These are phyloP conservation scores for Phytophthora pseudosyringae DNA, from an alignment of 352 stramenopile genomes.

Conservation along the genomic window DNA sequence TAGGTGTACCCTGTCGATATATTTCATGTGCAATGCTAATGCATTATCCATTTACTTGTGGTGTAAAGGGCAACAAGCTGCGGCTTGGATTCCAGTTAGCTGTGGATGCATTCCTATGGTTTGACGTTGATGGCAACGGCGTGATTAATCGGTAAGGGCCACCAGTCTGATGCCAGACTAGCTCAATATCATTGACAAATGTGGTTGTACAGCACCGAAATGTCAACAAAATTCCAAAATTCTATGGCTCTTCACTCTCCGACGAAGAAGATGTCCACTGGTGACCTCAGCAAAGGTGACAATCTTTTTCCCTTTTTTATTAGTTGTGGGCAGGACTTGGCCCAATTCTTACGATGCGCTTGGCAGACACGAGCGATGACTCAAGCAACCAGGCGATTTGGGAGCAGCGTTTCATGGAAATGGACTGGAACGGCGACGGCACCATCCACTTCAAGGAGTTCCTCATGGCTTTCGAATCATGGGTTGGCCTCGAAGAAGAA, in stretches of 20 bases:
- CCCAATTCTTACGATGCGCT: background rate
- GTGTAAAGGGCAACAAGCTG: slow-evolving; percentile 76
- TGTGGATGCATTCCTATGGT: slow-evolving; percentile 87
- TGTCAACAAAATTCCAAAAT: slow-evolving; percentile 62
- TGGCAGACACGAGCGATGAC: slow-evolving; percentile 37
- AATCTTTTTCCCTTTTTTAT: background rate
- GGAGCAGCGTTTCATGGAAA: slow-evolving; percentile 86
- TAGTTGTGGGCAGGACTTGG: no score
- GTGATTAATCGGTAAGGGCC: slow-evolving; percentile 71
- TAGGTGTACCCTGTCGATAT: background rate
- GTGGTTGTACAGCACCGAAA: slow-evolving; percentile 52
- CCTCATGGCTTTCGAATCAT: slow-evolving; percentile 88
- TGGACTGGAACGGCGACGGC: slow-evolving; percentile 89
- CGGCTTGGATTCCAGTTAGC: slow-evolving; percentile 82
- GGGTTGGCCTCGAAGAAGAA: slow-evolving; percentile 80
- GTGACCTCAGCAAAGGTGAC: slow-evolving; percentile 31
- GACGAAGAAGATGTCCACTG: slow-evolving; percentile 77
- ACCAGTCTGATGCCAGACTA: background rate
- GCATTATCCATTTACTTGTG: background rate
- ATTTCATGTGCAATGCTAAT: background rate
- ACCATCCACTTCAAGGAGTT: slow-evolving; percentile 92
- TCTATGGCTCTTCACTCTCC: slow-evolving; percentile 78
- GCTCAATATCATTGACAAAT: background rate
- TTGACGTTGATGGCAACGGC: slow-evolving; percentile 81
- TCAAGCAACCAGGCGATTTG: slow-evolving; percentile 79